Evolutionary conservation across 192 early-diverging fungal genomes (phyloP).

Genomic region (Entomortierella parvispora): DNA sequence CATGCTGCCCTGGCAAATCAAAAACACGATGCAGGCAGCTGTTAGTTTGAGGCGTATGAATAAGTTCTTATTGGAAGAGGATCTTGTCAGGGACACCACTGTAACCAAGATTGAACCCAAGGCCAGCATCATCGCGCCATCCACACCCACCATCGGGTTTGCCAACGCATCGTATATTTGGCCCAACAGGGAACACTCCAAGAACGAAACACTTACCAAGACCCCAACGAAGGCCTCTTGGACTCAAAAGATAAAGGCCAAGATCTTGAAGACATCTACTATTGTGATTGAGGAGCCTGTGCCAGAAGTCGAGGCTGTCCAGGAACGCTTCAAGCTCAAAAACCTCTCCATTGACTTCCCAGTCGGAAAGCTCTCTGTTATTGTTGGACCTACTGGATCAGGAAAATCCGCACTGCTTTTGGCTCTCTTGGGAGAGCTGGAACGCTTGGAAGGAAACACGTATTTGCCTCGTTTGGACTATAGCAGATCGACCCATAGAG

Average conservation of each 20-base stretch:
- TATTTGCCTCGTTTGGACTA: conserved; percentile 55
- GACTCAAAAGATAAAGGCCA: conserved; percentile 29
- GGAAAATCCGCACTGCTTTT: conserved; percentile 88
- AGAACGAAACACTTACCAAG: background rate
- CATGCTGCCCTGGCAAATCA: conserved; percentile 67
- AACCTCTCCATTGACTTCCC: conserved; percentile 78
- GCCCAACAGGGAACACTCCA: conserved; percentile 39
- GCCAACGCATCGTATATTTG: conserved; percentile 38
- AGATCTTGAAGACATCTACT: conserved; percentile 15
- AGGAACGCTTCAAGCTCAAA: conserved; percentile 62
- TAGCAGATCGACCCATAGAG: conserved; percentile 6
- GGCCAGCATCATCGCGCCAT: conserved; percentile 63
- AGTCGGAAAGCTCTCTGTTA: conserved; percentile 73
- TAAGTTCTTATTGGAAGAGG: conserved; percentile 82
- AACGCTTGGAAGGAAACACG: conserved; percentile 50
- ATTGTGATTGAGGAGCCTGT: conserved; percentile 7
- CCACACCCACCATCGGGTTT: conserved; percentile 52
- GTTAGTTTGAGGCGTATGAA: conserved; percentile 79
- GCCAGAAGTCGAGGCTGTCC: conserved; percentile 22
- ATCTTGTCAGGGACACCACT: conserved; percentile 65
- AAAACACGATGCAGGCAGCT: conserved; percentile 63
- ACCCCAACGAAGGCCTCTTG: conserved; percentile 3
- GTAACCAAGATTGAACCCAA: conserved; percentile 40
- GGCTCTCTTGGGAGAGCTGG: conserved; percentile 88
- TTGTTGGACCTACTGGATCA: conserved; percentile 87